phyloP scores from a whole-genome alignment of 225 moss, liverwort and hornwort genomes.

The Marchantia paleacea region DNA sequence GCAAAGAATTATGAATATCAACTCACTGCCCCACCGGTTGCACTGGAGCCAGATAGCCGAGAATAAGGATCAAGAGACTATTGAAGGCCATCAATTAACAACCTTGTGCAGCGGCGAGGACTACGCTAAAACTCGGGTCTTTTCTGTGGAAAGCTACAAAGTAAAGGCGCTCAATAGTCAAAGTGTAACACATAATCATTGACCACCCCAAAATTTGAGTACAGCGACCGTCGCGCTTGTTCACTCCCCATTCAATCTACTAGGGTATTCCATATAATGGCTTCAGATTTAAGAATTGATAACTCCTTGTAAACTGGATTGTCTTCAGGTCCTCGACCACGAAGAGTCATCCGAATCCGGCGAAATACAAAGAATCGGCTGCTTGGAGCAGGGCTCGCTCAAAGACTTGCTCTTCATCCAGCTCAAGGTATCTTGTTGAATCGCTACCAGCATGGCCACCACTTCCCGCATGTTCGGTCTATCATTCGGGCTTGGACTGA shows the following conservation, averaged over 20 bases:
- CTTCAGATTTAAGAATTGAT: neutral
- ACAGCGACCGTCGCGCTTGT: conserved; percentile 8
- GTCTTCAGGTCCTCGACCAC: conserved; percentile 7
- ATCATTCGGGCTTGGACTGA: conserved; percentile 32
- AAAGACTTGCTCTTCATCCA: conserved; percentile 37
- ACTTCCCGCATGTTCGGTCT: conserved; percentile 47
- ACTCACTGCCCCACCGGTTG: conserved; percentile 10
- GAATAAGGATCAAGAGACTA: neutral
- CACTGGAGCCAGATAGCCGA: conserved; percentile 16
- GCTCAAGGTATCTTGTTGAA: conserved; percentile 34
- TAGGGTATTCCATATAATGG: neutral
- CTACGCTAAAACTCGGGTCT: neutral
- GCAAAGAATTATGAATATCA: conserved; percentile 15
- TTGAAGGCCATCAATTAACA: conserved; percentile 2
- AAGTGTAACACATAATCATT: conserved; percentile 4
- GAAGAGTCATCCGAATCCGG: conserved; percentile 23
- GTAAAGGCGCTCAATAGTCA: neutral
- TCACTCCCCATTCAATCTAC: neutral
- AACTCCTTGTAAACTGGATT: neutral
- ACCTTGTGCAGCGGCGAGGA: conserved; percentile 9
- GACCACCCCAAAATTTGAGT: conserved; percentile 16
- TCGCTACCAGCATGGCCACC: conserved; percentile 30
- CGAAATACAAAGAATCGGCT: conserved; percentile 38
- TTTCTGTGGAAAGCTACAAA: neutral
- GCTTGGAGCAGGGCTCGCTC: conserved; percentile 34